A percentile compares a stretch with the other conserved stretches of the same genome.
Evolutionary conservation across 441 rosid species (phyloP).

Genomic region (Corymbia citriodora): DNA sequence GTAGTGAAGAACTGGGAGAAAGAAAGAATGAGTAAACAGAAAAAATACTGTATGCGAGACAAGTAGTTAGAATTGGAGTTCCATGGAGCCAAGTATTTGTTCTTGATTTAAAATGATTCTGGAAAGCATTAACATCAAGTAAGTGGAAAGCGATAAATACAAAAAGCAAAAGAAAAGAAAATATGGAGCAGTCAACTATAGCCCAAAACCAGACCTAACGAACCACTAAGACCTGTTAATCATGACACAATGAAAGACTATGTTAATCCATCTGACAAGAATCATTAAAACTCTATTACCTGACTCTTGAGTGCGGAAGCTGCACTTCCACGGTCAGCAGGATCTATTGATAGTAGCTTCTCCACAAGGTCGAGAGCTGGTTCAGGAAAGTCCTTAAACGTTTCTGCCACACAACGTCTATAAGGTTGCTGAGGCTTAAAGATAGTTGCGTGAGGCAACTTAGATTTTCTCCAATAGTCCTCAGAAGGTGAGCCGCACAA

Average conservation of each 20-base stretch:
- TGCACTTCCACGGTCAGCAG: slow-evolving; percentile 87
- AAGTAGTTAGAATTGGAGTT: background rate
- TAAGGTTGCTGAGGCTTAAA: slow-evolving; percentile 97
- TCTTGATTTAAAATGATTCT: background rate
- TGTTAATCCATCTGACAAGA: background rate
- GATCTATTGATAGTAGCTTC: slow-evolving; percentile 78
- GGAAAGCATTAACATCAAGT: background rate
- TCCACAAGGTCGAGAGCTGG: slow-evolving; percentile 86
- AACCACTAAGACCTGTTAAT: background rate
- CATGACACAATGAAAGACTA: background rate
- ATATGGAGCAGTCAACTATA: background rate
- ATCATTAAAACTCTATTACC: slow-evolving; percentile 28
- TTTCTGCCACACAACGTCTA: slow-evolving; percentile 78
- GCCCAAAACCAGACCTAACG: background rate
- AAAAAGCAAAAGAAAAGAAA: background rate
- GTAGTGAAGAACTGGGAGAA: slow-evolving; percentile 59
- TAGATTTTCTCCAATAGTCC: slow-evolving; percentile 89
- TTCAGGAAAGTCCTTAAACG: slow-evolving; percentile 88
- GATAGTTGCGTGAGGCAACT: slow-evolving; percentile 90
- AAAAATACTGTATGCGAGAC: background rate
- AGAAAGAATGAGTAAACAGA: background rate
- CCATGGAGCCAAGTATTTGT: background rate
- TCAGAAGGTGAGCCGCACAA: slow-evolving; percentile 96
- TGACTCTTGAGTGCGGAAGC: slow-evolving; percentile 71
- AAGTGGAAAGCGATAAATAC: background rate